Evolutionary conservation across 805 yeast genomes (phyloP), one percentile per base, ranked within the genome.

Genomic region (Ogataea nitratoaversa): DNA sequence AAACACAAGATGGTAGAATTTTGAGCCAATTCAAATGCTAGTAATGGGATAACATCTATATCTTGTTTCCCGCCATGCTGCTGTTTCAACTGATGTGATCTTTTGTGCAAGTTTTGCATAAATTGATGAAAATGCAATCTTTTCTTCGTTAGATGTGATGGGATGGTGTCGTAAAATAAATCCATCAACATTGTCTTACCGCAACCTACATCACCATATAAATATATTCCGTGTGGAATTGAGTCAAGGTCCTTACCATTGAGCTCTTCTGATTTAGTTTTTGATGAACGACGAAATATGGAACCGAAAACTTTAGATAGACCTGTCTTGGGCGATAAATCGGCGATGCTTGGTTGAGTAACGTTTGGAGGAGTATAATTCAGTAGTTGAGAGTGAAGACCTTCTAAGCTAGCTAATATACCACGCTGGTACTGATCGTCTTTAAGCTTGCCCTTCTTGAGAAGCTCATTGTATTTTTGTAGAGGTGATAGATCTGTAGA

Each of bases 101-200:
- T 71, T 53, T 86, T 87, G 64, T 93, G 99, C 34, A 93, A 73
- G 51, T 79, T 76, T 59, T 93, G 98, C 97, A 93, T 93, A 62
- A 93, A 93, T 52, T 89, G 95, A 63, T 93, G 99, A 70, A 93
- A 93, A 62, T 93, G 99, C 34, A 91, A 70, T 48, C 99, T 72
- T 52, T 71, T 74, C 55, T 89, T 88, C 11, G 91, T 74, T 43
- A 93, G 67, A 57, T 84, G 86, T 0, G 63, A 37, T 0, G 98
- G 97, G 14, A 91, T 74, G 0, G 96, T 87, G 17, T 77, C 69
- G 63, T 90, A 93, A 55, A 93, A 93, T 49, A 93, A 69, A 62
- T 93, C 98, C 98, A 93, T 91, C 44, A 93, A 69, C 97, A 93
- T 91, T 7, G 99, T 93, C 59, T 93, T 91, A 4, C 99, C 99